These are phyloP conservation scores for Coemansia sp. DNA, from an alignment of 192 early-diverging fungal genomes.

Conservation along the genomic window DNA sequence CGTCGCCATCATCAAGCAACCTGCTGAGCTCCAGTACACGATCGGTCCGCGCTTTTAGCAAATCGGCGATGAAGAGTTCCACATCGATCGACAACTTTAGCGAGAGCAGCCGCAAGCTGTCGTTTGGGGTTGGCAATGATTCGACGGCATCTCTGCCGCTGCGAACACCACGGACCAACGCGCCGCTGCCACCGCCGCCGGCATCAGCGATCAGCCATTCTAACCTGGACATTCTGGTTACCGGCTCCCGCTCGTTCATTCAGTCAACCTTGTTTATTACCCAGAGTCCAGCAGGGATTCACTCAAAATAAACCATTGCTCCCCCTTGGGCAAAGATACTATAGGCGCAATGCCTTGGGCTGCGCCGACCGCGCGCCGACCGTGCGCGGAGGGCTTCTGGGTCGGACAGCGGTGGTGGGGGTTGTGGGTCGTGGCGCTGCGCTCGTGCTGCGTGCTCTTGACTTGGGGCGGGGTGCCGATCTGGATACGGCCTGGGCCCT, in stretches of 20 bases:
- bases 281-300: no score
- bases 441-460: not conserved
- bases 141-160: conserved; percentile 31
- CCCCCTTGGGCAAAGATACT: no score
- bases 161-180: conserved; percentile 4
- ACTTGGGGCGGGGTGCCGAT: no score
- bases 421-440: not conserved
- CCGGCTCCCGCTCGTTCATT: conserved; percentile 38
- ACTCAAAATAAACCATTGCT: no score
- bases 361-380: no score
- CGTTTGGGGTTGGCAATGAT: conserved; percentile 19
- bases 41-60: conserved; percentile 19
- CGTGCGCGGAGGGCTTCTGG: no score
- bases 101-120: conserved; percentile 21
- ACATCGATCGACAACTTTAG: conserved; percentile 33
- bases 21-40: conserved; percentile 8
- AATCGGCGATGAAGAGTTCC: conserved; percentile 13
- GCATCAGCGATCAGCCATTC: conserved; percentile 2
- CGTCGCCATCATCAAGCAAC: conserved; percentile 25
- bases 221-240: conserved; percentile 30
- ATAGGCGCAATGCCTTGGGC: no score
- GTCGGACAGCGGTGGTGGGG: not conserved
- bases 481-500: not conserved
- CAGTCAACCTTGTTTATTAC: conserved; percentile 19
- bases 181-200: conserved; percentile 11